A percentile compares a stretch with the other conserved stretches of the same genome.
phyloP scores from a whole-genome alignment of 768 basidiomycete species.

The Phlebiopsis flavidoalba region DNA sequence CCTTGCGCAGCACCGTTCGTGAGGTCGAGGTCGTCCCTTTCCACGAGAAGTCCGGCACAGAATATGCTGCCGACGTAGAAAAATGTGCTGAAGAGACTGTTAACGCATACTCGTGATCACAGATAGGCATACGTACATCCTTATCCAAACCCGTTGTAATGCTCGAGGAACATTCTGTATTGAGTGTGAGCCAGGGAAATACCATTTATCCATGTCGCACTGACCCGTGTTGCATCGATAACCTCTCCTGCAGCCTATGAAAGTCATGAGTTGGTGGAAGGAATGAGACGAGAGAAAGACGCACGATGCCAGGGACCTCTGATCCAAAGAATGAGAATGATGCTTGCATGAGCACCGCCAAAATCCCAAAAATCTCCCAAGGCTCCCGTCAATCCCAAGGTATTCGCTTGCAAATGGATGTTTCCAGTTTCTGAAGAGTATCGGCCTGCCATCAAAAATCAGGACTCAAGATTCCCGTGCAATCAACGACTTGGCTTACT shows the following conservation, averaged over 20 bases:
- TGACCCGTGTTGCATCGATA: constrained; percentile 22
- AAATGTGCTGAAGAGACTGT: constrained; percentile 21
- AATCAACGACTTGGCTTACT: constrained; percentile 8
- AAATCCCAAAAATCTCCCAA: constrained; percentile 29
- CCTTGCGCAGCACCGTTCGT: constrained; percentile 21
- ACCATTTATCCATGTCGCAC: not conserved
- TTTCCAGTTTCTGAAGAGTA: constrained; percentile 19
- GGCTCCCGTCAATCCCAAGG: constrained; percentile 28
- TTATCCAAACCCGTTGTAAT: constrained; percentile 22
- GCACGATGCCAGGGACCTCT: constrained; percentile 24
- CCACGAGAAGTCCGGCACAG: constrained; percentile 38
- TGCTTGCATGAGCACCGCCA: constrained; percentile 27
- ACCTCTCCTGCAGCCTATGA: constrained; percentile 24
- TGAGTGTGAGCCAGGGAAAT: not conserved
- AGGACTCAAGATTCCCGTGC: not conserved
- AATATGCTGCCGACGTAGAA: constrained; percentile 39
- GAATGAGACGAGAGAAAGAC: constrained; percentile 3
- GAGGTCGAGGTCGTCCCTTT: constrained; percentile 31
- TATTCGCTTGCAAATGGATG: constrained; percentile 18
- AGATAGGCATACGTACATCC: constrained; percentile 19
- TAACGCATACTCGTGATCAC: not conserved
- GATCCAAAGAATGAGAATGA: constrained; percentile 38
- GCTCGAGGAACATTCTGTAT: constrained; percentile 24
- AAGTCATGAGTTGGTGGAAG: not conserved
- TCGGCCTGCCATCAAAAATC: not conserved